Base-by-base conservation (phyloP, 2,329 filamentous ascomycete genomes). In the Colletotrichum spaethianum region DNA sequence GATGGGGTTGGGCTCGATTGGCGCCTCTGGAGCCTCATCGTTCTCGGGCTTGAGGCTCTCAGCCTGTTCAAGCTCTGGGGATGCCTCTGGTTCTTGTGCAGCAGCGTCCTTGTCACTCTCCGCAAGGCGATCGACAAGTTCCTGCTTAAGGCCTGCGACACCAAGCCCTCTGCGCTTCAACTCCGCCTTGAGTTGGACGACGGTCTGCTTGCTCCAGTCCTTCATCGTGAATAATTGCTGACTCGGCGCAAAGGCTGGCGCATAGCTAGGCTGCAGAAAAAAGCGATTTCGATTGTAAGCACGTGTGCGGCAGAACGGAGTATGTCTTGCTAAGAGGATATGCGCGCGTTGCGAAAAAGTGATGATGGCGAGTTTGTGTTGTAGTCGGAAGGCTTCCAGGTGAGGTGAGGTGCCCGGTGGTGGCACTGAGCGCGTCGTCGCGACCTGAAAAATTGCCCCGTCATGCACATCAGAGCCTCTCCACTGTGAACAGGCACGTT, bases 101-200 rank as follows among this genome's bases (percentile, higher is more conserved):
- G 63, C 63, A 23, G 26, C 48, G 28, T 26, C 48, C 6, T 63
- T 48, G 40, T 85, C 83, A 42, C 82, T 83, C 60, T 82, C 83
- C 57, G 85, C 79, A 56, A 96, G 82, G 71, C 92, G 89, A 72
- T 92, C 88, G 67, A 95, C 86, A 57, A 95, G 88, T 72, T 93
- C 93, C 31, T 91, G 87, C 79, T 95, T 93, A 63, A 94, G 86
- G 11, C 93, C 93, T 31, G 89, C 89, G 73, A 91, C 88, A 7
- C 90, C 84, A 48, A 95, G 88, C n/a, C 91, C 91, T 74, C 93
- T 89, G 70, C 86, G 86, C 82, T 93, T 94, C 52, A 95, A 87
- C 84, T 95, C 93, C 28, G 90, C 89, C 81, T 92, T 93, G 70
- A 96, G 87, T 77, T 95, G 92, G 42, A 91, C 86, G 74, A 96